phyloP scores from a whole-genome alignment of 768 basidiomycete species.

The Tricholoma hemisulphureum region DNA sequence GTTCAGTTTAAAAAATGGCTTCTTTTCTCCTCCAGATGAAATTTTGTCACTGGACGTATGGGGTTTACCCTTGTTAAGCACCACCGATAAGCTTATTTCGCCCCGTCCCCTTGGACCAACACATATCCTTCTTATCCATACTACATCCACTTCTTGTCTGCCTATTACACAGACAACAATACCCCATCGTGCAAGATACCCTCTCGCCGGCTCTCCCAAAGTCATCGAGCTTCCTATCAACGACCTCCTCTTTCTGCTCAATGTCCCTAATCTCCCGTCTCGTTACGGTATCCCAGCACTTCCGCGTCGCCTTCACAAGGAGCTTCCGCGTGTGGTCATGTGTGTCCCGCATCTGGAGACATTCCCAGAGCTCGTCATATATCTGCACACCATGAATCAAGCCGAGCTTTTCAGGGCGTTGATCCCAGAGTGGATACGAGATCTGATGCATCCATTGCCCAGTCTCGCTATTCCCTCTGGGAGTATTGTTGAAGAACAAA shows the following conservation, averaged over 20 bases:
- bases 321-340: conserved; percentile 33
- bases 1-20: conserved; percentile 15
- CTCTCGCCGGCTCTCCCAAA: conserved; percentile 11
- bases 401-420: conserved; percentile 34
- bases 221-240: conserved; percentile 36
- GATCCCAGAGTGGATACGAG: conserved; percentile 39
- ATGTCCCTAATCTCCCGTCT: conserved; percentile 33
- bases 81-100: conserved; percentile 30
- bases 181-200: not conserved
- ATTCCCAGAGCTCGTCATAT: conserved; percentile 35
- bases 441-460: conserved; percentile 35
- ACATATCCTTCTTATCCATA: conserved; percentile 31
- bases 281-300: conserved; percentile 13
- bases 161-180: conserved; percentile 1
- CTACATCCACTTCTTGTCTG: conserved; percentile 7
- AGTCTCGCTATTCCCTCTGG: not conserved
- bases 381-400: conserved; percentile 39
- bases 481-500: not conserved
- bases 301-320: conserved; percentile 33
- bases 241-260: conserved; percentile 37
- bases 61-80: conserved; percentile 25
- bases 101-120: conserved; percentile 37
- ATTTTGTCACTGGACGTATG: conserved; percentile 20
- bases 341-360: conserved; percentile 33
- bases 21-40: conserved; percentile 5